Conservation (phyloP, 2,329 filamentous ascomycete genomes). For the Calonectria hongkongensis region DNA sequence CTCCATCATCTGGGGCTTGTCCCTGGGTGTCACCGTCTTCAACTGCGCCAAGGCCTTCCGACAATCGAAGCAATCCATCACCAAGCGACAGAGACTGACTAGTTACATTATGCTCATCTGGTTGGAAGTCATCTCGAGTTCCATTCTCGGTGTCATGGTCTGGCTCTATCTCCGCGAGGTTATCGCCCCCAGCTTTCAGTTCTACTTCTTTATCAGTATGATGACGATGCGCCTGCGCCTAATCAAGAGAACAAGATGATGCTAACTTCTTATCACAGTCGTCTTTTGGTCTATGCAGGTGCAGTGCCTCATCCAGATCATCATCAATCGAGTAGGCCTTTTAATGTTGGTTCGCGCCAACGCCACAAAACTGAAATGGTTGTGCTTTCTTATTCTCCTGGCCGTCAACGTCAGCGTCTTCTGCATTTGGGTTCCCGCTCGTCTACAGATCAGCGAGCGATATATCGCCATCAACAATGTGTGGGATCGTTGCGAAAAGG, state of each 20-base stretch:
- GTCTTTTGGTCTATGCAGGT: conserved; percentile 61
- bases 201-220: conserved; percentile 55
- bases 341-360: conserved; percentile 63
- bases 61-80: conserved; percentile 45
- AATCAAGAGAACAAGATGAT: rapidly evolving
- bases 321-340: conserved; percentile 70
- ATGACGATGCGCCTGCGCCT: conserved; percentile 38
- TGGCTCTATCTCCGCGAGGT: conserved; percentile 51
- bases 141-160: conserved; percentile 49
- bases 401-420: conserved; percentile 70
- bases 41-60: conserved; percentile 50
- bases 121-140: conserved; percentile 53
- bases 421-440: conserved; percentile 70
- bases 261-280: conserved; percentile 50
- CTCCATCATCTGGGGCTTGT: conserved; percentile 54
- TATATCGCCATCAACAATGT: conserved; percentile 66
- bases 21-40: conserved; percentile 51
- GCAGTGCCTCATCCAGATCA: conserved; percentile 69
- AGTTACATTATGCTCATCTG: conserved; percentile 49
- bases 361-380: conserved; percentile 64
- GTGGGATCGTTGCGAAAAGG: conserved; percentile 72
- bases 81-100: conserved; percentile 50
- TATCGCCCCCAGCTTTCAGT: conserved; percentile 57
- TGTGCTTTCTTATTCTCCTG: conserved; percentile 64
- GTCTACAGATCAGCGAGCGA: conserved; percentile 61